phyloP scores from a whole-genome alignment of 2,329 filamentous ascomycete genomes.

The Monosporascus cannonballus region DNA sequence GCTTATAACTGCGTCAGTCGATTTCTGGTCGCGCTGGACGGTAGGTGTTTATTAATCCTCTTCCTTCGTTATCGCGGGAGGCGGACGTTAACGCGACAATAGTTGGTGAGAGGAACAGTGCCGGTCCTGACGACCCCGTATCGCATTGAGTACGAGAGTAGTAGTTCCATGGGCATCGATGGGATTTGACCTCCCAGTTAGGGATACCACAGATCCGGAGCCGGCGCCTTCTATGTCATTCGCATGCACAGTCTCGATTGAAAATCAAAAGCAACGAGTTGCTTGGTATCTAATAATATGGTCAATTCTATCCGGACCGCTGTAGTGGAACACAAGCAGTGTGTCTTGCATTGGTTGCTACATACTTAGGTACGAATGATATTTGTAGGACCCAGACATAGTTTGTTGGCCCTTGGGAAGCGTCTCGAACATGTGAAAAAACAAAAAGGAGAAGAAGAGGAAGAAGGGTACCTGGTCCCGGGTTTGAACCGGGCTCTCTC shows the following conservation, averaged over 20 bases:
- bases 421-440: no score
- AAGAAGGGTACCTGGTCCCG: no score
- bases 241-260: not conserved
- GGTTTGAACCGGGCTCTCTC: no score
- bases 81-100: constrained; percentile 18
- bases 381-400: not conserved
- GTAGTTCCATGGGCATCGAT: not conserved
- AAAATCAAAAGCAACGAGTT: no score
- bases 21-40: constrained; percentile 76
- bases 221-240: not conserved
- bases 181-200: no score
- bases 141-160: constrained; percentile 22
- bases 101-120: constrained; percentile 54
- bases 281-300: no score
- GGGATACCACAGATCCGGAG: no score
- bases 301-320: no score
- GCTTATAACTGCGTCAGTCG: constrained; percentile 82
- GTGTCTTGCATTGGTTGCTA: not conserved
- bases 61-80: not conserved
- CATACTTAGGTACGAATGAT: not conserved
- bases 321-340: no score
- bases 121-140: constrained; percentile 38
- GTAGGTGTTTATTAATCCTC: constrained; percentile 34
- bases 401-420: no score
- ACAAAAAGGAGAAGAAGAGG: no score